Evolutionary conservation across 2,329 filamentous ascomycete genomes (phyloP), one percentile per base, ranked within the genome.

Genomic region (Scytalidium lignicola): DNA sequence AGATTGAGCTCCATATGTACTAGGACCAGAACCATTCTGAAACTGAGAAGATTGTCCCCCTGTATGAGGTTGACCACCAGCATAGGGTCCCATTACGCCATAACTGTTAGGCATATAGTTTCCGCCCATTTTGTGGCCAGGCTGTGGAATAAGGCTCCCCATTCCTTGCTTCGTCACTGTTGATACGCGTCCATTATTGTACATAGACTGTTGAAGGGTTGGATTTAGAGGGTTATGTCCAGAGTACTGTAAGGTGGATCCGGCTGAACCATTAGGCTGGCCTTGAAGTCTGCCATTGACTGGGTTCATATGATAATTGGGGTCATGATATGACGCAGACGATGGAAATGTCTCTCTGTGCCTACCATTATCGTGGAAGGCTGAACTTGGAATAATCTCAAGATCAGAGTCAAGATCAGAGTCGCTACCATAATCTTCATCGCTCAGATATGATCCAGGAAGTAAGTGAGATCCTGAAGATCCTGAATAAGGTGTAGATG

Each of bases 341-440:
- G 23, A 26, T 5, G 23, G 6, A 26, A 26, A 26, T 26, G 23
- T 5, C 6, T 26, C 23, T 26, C 10, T 26, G 23, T 37, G 7
- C 22, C 57, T 53, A 21, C 57, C 53, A 51, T 64, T 64, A 20
- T 55, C 55, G 32, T 50, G 51, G 45, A 64, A 65, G 2, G 50
- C 58, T 3, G 57, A 53, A 10, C 58, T 21, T 10, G 58, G 50
- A 22, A 65, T 65, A 19, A 64, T 58, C 47, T 65, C 62, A 29
- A 64, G 48, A 20, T 63, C 61, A 12, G 60, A 62, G 50, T 65
- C 62, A 46, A 8, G 8, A 37, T 37, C 7, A 37, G 7, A 8
- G 15, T 37, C 32, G 5, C 32, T 17, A 9, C 15, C 32, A 17
- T 17, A 5, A 9, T 37, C 10, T 15, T 37, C 32, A 37, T 44